Percentiles rank a stretch among this genome's conserved stretches.
Evolutionary conservation across 2,329 filamentous ascomycete species (phyloP).

Genomic region (Taxawa tesnikishii): DNA sequence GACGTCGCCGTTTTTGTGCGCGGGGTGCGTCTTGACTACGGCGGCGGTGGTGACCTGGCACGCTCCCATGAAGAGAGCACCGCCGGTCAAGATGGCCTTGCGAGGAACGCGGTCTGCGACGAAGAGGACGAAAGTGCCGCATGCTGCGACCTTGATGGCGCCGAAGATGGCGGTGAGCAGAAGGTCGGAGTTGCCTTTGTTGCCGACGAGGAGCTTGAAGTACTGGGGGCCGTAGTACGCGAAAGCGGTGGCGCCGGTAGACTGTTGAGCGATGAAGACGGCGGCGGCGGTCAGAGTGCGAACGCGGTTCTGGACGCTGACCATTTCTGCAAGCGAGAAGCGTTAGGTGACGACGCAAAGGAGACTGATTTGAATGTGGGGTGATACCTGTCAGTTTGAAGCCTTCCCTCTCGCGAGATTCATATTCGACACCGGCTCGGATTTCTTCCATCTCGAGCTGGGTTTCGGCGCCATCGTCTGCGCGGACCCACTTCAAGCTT

Average conservation of each 20-base stretch:
- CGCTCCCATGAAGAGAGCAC: conserved; percentile 21
- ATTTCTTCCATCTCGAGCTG: conserved; percentile 39
- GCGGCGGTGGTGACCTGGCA: conserved; percentile 21
- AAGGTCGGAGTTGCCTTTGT: conserved; percentile 28
- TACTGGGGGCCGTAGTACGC: conserved; percentile 45
- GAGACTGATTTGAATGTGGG: too few relatives aligned
- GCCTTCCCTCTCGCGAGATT: conserved; percentile 31
- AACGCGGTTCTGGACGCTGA: conserved; percentile 30
- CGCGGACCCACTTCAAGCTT: conserved; percentile 41
- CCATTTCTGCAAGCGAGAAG: conserved; percentile 24
- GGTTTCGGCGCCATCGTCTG: conserved; percentile 23
- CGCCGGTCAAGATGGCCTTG: conserved; percentile 18
- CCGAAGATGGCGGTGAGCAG: conserved; percentile 42
- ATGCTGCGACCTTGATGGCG: conserved; percentile 39
- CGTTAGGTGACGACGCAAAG: too few relatives aligned
- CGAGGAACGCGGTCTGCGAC: conserved; percentile 39
- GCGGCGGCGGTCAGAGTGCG: conserved; percentile 31
- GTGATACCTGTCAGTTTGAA: conserved; percentile 21
- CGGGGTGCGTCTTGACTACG: conserved; percentile 16
- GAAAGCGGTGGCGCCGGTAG: conserved; percentile 42
- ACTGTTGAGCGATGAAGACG: conserved; percentile 40
- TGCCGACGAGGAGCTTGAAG: conserved; percentile 38
- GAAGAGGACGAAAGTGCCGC: conserved; percentile 39
- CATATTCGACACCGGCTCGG: conserved; percentile 32
- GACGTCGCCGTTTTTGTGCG: conserved; percentile 12